Evolutionary conservation across 176 grass and related monocot species (phyloP).

Genomic region (Bolboschoenus planiculmis): DNA sequence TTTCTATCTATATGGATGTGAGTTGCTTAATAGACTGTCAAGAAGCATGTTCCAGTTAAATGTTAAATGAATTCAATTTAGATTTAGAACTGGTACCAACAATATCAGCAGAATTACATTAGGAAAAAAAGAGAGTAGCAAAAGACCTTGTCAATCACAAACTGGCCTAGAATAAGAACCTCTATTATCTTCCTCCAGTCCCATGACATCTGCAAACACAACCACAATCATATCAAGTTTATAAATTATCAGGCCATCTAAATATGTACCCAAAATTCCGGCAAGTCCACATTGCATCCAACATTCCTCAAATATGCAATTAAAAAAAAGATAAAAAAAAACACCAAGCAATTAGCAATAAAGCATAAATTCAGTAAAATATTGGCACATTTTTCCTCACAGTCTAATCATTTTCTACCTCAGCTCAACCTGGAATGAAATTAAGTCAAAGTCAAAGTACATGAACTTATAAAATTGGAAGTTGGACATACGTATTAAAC

Average conservation of each 20-base stretch:
- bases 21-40: neutral
- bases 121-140: neutral
- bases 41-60: neutral
- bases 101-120: neutral
- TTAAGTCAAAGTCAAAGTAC: neutral
- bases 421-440: neutral
- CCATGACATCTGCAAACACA: slow-evolving; percentile 81
- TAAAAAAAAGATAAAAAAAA: neutral
- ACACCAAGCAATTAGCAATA: neutral
- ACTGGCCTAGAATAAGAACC: slow-evolving; percentile 90
- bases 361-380: neutral
- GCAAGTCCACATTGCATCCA: neutral
- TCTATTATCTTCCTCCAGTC: slow-evolving; percentile 99
- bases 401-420: neutral
- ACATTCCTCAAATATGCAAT: neutral
- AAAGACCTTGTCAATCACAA: slow-evolving; percentile 92
- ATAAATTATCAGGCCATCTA: neutral
- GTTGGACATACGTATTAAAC: neutral
- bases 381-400: neutral
- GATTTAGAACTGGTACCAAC: neutral
- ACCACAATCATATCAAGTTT: neutral
- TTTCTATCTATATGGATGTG: neutral
- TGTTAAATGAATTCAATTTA: neutral
- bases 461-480: neutral
- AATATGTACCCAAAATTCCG: neutral